phyloP scores from a whole-genome alignment of 306 rosid genomes.

The Acacia crassicarpa region DNA sequence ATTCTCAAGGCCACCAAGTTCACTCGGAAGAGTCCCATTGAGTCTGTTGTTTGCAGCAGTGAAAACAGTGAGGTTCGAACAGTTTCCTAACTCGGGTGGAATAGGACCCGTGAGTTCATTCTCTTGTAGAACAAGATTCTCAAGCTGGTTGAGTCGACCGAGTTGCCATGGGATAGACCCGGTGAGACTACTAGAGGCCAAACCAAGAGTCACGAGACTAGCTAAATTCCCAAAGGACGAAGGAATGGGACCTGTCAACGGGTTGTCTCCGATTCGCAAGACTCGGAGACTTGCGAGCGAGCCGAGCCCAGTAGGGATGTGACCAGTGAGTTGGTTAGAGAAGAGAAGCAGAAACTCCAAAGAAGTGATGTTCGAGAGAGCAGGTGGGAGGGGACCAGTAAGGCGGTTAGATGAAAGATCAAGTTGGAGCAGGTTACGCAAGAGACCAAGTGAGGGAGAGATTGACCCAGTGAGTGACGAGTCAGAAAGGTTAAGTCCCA shows the following conservation, averaged over 20 bases:
- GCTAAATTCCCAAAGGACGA: constrained; percentile 60
- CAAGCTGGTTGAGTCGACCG: constrained; percentile 55
- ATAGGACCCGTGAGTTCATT: constrained; percentile 72
- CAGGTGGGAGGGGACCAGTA: constrained; percentile 77
- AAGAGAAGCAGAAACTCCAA: constrained; percentile 75
- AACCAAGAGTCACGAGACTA: constrained; percentile 57
- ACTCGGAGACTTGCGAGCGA: constrained; percentile 67
- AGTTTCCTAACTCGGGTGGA: constrained; percentile 79
- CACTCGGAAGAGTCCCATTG: constrained; percentile 70
- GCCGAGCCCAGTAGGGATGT: constrained; percentile 65
- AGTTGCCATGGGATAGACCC: constrained; percentile 74
- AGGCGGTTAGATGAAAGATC: constrained; percentile 83
- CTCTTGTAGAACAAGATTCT: constrained; percentile 61
- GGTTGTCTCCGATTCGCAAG: constrained; percentile 80
- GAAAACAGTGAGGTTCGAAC: constrained; percentile 68
- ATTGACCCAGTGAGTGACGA: constrained; percentile 83
- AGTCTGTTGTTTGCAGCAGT: constrained; percentile 65
- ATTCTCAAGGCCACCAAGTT: constrained; percentile 57
- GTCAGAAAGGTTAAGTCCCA: constrained; percentile 77
- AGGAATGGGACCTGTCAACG: constrained; percentile 72
- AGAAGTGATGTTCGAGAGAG: constrained; percentile 60
- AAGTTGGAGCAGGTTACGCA: constrained; percentile 65
- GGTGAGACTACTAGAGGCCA: constrained; percentile 72
- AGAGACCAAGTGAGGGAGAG: constrained; percentile 60
- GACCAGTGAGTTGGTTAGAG: constrained; percentile 75